Base-by-base conservation (phyloP, 345 rosid genomes). In the Draba incana region DNA sequence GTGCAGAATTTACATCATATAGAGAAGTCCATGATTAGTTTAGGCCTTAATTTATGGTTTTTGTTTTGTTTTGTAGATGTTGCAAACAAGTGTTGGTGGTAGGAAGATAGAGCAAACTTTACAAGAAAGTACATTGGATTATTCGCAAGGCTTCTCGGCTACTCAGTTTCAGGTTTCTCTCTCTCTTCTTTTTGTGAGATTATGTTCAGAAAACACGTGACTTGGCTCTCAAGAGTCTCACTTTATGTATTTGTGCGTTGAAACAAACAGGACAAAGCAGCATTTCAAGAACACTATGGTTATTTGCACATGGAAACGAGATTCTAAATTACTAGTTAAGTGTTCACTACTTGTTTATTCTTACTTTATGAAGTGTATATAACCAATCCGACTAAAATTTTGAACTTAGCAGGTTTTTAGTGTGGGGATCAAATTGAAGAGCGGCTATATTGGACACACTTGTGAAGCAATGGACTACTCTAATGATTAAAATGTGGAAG, bases 111-210 rank as follows among this genome's bases (percentile, higher is more conserved):
- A 84, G 56, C 86, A 77, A 68, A 74, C 71, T 56, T 83, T 86
- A 58, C 59, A 64, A 75, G 84, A 87, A 76, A 86, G 82, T 68
- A 82, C 50, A 68, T 49, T 83, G 64, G 86, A 87, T 64, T 83
- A 82, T 62, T 80, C 91, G 48, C 90, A 83, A 74, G 88, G 81
- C 49, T 84, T 79, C 75, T 86, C 94, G 12, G 86, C 94, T 47
- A 84, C 84, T 53, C 82, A 76, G 57, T 81, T 83, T 79, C 81
- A 88, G 94, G 97, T 90, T 62, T 13, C 30, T 66, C 23, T n/a
- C 37, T 14, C 23, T 2, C 41, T 30, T 33, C 12, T 49, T 25
- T 6, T n/a, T 47, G 33, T 11, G 46, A 79, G 28, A 44, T 62
- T 51, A 39, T 72, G 41, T 53, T 39, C 52, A 37, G 58, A 13